A percentile compares a stretch with the other conserved stretches of the same genome.
These are phyloP conservation scores for Hypoxylon rickii DNA, from an alignment of 495 filamentous ascomycete genomes.

Conservation along the genomic window DNA sequence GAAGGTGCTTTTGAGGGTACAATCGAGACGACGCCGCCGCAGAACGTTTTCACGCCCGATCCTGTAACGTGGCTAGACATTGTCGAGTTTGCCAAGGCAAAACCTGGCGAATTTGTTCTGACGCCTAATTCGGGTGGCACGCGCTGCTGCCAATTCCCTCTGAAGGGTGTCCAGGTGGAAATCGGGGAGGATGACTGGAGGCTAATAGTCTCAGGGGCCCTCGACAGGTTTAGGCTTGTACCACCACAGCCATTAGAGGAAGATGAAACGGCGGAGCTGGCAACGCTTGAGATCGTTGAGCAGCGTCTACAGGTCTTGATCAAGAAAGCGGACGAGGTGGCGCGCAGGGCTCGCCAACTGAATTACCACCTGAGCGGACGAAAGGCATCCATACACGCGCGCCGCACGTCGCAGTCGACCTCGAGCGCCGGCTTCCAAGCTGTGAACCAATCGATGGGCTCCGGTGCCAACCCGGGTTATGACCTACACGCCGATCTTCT, in stretches of 20 bases:
- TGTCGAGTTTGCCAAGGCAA: slow-evolving; percentile 79
- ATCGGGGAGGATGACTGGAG: slow-evolving; percentile 87
- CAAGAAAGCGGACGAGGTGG: slow-evolving; percentile 78
- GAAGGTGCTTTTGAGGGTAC: slow-evolving; percentile 83
- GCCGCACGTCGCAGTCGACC: slow-evolving; percentile 35
- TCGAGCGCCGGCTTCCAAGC: slow-evolving; percentile 33
- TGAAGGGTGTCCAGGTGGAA: slow-evolving; percentile 80
- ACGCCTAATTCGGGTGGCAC: slow-evolving; percentile 64
- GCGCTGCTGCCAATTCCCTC: slow-evolving; percentile 77
- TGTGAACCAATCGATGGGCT: slow-evolving; percentile 28
- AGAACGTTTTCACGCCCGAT: slow-evolving; percentile 56
- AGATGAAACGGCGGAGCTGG: slow-evolving; percentile 84
- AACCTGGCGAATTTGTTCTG: slow-evolving; percentile 78
- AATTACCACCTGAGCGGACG: slow-evolving; percentile 80
- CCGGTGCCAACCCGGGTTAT: slow-evolving; percentile 35
- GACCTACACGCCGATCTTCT: slow-evolving; percentile 49
- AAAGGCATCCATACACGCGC: slow-evolving; percentile 63
- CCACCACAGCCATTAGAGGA: slow-evolving; percentile 72
- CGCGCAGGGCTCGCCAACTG: slow-evolving; percentile 77
- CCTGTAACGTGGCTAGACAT: slow-evolving; percentile 81
- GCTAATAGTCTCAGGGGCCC: slow-evolving; percentile 77
- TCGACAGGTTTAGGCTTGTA: slow-evolving; percentile 81
- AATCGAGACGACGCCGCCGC: slow-evolving; percentile 62
- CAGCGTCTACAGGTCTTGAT: slow-evolving; percentile 73
- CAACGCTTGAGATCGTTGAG: slow-evolving; percentile 81